Base-by-base conservation (phyloP, 768 basidiomycete genomes). In the Jaapia argillacea region DNA sequence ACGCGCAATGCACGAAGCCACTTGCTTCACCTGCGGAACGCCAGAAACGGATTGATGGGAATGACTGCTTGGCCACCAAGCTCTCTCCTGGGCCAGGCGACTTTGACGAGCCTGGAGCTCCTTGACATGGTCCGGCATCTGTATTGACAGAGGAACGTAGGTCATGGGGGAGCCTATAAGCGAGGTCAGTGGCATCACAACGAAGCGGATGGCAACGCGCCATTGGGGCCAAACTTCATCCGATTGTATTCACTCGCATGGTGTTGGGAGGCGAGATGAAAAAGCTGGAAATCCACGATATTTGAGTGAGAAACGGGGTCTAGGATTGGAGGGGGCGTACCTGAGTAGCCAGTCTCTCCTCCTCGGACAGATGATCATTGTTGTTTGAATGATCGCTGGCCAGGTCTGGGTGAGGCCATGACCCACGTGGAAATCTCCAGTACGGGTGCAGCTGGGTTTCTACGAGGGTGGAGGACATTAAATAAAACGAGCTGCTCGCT, bases 191-290 rank as follows among this genome's bases (percentile, higher is more conserved):
- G n/a, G n/a, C n/a, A n/a, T n/a, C n/a, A n/a, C n/a, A n/a, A n/a
- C n/a, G n/a, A n/a, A n/a, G n/a, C n/a, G n/a, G n/a, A n/a, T n/a
- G n/a, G n/a, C n/a, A n/a, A n/a, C n/a, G n/a, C n/a, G n/a, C n/a
- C n/a, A n/a, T n/a, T n/a, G 12, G 59, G 58, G 4, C 85, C 86
- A 46, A 75, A 79, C 58, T 86, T 85, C 21, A 77, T 58, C 43
- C 73, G 70, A 52, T 74, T 83, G 57, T 88, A 86, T 36, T 81
- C 75, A 62, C 79, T 82, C 44, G 54, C 42, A 51, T 87, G 85
- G 60, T 86, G 81, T 51, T 87, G 84, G 4, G 82, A 85, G 2
- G 83, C 82, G 14, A 88, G 63, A 2, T 55, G 60, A 1, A 70
- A 67, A 39, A 83, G 71, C 69, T 79, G 45, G 12, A 38, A 33